A percentile compares a stretch with the other conserved stretches of the same genome.
These are phyloP conservation scores for Mimosa bimucronata DNA, from an alignment of 306 rosid species.

Conservation along the genomic window DNA sequence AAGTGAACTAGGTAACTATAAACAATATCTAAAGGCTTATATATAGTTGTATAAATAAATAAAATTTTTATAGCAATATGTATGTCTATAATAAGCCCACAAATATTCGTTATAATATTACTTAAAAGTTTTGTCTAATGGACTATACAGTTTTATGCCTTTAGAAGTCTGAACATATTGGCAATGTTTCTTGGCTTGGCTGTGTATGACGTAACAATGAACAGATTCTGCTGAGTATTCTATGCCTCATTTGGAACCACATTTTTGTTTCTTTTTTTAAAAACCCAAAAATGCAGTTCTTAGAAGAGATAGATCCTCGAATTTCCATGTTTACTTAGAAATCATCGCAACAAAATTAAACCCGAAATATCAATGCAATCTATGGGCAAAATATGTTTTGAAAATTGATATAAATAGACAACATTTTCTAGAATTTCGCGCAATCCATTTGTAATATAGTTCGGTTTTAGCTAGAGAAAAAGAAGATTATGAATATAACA, in stretches of 20 bases:
- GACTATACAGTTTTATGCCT: no score
- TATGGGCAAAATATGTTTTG: neutral
- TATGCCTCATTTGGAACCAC: slow-evolving; percentile 32
- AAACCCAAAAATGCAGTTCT: neutral
- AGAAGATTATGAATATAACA: neutral
- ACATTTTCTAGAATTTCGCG: neutral
- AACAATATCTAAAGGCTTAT: no score
- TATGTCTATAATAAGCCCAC: no score
- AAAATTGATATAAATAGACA: neutral
- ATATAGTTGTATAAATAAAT: no score
- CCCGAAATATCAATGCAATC: neutral
- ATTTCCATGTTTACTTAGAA: neutral
- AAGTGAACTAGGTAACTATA: no score
- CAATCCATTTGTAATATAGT: neutral
- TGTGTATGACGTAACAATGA: neutral
- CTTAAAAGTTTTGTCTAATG: no score
- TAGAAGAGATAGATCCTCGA: no score
- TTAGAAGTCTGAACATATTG: no score
- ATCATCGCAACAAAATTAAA: neutral
- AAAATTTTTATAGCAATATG: no score
- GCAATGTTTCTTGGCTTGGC: no score
- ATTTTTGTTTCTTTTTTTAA: neutral
- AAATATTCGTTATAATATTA: no score
- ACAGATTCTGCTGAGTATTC: neutral
- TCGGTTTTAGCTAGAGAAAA: neutral